phyloP scores from a whole-genome alignment of 805 yeast genomes.

The Osmozyma mogii region DNA sequence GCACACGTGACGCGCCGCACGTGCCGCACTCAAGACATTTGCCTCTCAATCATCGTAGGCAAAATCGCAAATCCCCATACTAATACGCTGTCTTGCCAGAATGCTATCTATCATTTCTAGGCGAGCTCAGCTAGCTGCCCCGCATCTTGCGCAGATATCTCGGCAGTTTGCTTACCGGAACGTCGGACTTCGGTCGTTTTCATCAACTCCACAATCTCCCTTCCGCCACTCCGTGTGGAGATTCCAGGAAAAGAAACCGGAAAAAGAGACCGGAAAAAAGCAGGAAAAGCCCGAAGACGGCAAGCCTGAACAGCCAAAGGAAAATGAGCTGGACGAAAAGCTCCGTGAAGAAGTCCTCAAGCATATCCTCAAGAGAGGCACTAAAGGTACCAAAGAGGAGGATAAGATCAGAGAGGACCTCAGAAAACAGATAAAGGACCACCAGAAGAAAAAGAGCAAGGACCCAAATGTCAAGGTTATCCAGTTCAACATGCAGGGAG shows the following conservation, averaged over 20 bases:
- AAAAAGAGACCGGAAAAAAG: slow-evolving; percentile 1
- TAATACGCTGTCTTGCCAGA: no score
- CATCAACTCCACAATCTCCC: background rate
- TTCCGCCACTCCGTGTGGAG: background rate
- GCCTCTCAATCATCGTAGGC: no score
- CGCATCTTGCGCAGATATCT: no score
- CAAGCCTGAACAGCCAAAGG: background rate
- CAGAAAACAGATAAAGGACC: slow-evolving; percentile 26
- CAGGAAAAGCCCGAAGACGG: background rate
- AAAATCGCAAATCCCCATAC: no score
- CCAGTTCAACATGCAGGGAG: no score
- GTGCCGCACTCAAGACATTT: no score
- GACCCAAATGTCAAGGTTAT: slow-evolving; percentile 24
- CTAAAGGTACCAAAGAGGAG: slow-evolving; percentile 19
- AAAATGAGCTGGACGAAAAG: slow-evolving; percentile 7
- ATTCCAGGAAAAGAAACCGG: slow-evolving; percentile 1
- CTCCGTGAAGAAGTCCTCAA: background rate
- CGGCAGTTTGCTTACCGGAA: background rate
- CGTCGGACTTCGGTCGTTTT: background rate
- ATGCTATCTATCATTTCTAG: no score
- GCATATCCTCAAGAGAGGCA: background rate
- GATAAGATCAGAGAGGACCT: slow-evolving; percentile 27
- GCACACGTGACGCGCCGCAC: no score
- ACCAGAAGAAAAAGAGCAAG: slow-evolving; percentile 21
- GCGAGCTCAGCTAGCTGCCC: background rate